A percentile compares a stretch with the other conserved stretches of the same genome.
These are phyloP conservation scores for Crithidia fasciculata DNA, from an alignment of 208 protist genomes.

Conservation along the genomic window DNA sequence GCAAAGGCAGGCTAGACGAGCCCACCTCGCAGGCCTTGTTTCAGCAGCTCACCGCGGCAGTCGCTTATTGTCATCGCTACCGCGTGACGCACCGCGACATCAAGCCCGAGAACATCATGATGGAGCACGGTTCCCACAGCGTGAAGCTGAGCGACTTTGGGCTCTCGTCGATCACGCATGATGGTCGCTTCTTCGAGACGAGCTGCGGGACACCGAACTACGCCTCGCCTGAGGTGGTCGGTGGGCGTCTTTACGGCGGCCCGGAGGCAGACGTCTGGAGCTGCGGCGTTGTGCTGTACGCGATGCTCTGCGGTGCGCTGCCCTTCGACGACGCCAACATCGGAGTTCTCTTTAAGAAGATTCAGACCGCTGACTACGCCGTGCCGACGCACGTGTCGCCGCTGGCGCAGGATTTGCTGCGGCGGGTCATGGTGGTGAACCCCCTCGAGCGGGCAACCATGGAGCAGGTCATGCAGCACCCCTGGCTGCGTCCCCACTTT, in stretches of 20 bases:
- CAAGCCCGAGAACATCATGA: slow-evolving; percentile 97
- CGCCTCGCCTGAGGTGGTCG: slow-evolving; percentile 85
- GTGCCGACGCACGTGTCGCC: slow-evolving; percentile 57
- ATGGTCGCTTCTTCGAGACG: slow-evolving; percentile 85
- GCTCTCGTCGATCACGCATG: slow-evolving; percentile 77
- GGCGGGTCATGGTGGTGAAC: slow-evolving; percentile 75
- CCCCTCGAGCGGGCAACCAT: slow-evolving; percentile 88
- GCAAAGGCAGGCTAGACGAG: slow-evolving; percentile 93
- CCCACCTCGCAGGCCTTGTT: slow-evolving; percentile 92
- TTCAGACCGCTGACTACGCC: slow-evolving; percentile 68
- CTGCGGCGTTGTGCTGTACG: slow-evolving; percentile 88
- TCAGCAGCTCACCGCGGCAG: slow-evolving; percentile 98
- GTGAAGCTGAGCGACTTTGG: slow-evolving; percentile 91
- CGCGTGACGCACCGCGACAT: slow-evolving; percentile 94
- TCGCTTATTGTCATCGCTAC: slow-evolving; percentile 97
- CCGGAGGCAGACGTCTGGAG: slow-evolving; percentile 89
- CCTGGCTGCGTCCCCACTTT: slow-evolving; percentile 70
- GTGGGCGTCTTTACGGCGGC: slow-evolving; percentile 72
- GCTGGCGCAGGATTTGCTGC: slow-evolving; percentile 61
- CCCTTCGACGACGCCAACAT: slow-evolving; percentile 86
- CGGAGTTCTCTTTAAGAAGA: slow-evolving; percentile 72
- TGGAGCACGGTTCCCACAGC: slow-evolving; percentile 66
- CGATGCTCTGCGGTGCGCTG: slow-evolving; percentile 79
- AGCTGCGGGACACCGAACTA: slow-evolving; percentile 91
- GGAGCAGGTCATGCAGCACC: slow-evolving; percentile 90